Conservation (phyloP, 1,284 basidiomycete genomes). For the Cerrena zonata region DNA sequence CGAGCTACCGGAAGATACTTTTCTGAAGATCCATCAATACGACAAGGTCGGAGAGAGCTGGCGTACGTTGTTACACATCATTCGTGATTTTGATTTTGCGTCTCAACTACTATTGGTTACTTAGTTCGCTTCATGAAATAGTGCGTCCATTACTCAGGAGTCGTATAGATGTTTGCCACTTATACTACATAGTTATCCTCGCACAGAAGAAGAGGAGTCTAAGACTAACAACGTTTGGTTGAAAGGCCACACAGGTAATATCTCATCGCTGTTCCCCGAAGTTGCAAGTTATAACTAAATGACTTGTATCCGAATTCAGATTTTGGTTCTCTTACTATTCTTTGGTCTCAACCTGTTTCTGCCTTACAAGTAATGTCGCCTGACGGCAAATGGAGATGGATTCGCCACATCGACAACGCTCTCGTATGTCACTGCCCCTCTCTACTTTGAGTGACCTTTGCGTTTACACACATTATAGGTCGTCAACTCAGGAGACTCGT, state of each 20-base stretch:
- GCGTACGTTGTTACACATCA: no score
- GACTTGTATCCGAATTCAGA: constrained; percentile 30
- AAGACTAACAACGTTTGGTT: constrained; percentile 53
- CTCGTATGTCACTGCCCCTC: constrained; percentile 31
- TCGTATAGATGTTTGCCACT: neutral
- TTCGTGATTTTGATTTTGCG: no score
- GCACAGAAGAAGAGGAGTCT: constrained; percentile 40
- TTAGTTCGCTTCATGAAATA: constrained; percentile 50
- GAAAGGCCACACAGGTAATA: constrained; percentile 57
- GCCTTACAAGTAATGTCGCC: constrained; percentile 50
- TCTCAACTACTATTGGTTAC: no score
- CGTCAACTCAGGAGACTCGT: constrained; percentile 40
- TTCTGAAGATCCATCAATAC: constrained; percentile 29
- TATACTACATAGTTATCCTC: constrained; percentile 23
- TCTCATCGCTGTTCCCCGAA: neutral
- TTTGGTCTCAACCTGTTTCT: constrained; percentile 55
- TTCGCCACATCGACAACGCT: constrained; percentile 54
- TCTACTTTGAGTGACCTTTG: neutral
- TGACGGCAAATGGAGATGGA: constrained; percentile 53
- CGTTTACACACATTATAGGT: constrained; percentile 17
- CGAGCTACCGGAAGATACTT: constrained; percentile 32
- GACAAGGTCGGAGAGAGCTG: constrained; percentile 25
- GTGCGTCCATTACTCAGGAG: constrained; percentile 15
- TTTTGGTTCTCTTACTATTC: constrained; percentile 47
- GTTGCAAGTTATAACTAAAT: neutral